These are phyloP conservation scores for Zymoseptoria tritici DNA, from an alignment of 2,329 filamentous ascomycete species.

Conservation along the genomic window DNA sequence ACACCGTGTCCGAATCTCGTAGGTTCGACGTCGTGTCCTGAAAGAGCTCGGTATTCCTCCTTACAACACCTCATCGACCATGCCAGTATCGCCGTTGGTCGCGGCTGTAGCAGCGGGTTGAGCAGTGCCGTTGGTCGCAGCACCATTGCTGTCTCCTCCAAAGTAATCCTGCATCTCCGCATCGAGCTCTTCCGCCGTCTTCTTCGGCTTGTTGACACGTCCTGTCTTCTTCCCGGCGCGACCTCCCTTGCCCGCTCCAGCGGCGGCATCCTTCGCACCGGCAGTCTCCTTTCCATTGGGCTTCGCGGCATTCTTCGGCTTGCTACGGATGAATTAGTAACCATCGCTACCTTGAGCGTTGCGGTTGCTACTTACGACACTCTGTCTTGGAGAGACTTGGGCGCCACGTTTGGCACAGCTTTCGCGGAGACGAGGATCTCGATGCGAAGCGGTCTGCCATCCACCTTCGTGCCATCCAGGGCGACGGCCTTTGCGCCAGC, in stretches of 20 bases:
- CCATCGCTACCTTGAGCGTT: no score
- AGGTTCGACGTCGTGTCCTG: neutral
- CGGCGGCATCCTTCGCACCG: conserved; percentile 71
- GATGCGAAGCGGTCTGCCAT: conserved; percentile 73
- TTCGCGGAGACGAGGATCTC: conserved; percentile 70
- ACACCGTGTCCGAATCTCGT: neutral
- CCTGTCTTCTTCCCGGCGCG: conserved; percentile 50
- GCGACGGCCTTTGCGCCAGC: conserved; percentile 78
- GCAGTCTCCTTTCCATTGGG: conserved; percentile 25
- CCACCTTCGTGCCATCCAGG: conserved; percentile 84
- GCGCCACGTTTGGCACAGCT: conserved; percentile 59
- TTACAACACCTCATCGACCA: conserved; percentile 50
- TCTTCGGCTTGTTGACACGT: conserved; percentile 63
- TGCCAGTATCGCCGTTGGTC: conserved; percentile 45
- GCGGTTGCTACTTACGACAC: conserved; percentile 54
- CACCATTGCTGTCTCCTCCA: conserved; percentile 42
- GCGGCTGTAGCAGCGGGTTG: conserved; percentile 39
- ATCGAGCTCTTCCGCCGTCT: conserved; percentile 92
- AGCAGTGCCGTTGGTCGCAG: conserved; percentile 39
- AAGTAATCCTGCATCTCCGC: conserved; percentile 98
- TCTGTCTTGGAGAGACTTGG: conserved; percentile 76
- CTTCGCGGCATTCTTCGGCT: conserved; percentile 29
- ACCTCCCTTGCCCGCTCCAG: conserved; percentile 49
- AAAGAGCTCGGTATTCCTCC: conserved; percentile 10
- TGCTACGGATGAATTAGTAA: conserved; percentile 8